Conservation (phyloP, 2,329 filamentous ascomycete genomes). For the Epichloe baconii region DNA sequence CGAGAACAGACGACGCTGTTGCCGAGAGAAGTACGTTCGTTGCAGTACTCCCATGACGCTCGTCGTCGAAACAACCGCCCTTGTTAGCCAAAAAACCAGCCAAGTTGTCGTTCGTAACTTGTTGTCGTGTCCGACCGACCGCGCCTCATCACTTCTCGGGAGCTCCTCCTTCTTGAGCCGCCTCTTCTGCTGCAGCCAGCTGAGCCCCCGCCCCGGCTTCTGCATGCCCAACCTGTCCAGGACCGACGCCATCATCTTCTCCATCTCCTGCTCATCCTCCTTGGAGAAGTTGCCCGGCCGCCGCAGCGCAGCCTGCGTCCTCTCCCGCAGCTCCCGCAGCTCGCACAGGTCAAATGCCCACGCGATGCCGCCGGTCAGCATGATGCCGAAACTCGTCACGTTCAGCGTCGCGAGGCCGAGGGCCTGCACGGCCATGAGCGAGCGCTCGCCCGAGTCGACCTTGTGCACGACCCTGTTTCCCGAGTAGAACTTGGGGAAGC, state of each 20-base stretch:
- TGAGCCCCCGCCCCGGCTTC: neutral
- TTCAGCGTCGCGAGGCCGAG: conserved; percentile 81
- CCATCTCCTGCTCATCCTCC: conserved; percentile 46
- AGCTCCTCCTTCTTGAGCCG: neutral
- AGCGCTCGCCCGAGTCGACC: conserved; percentile 18
- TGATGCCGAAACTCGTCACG: conserved; percentile 60
- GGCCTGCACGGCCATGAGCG: conserved; percentile 65
- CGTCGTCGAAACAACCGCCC: too few species aligned
- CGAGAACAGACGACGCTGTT: too few species aligned
- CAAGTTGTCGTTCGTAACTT: too few species aligned
- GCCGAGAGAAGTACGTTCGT: too few species aligned
- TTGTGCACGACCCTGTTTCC: conserved; percentile 31
- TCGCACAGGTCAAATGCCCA: conserved; percentile 68
- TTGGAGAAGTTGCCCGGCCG: conserved; percentile 22
- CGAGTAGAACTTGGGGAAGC: conserved; percentile 60
- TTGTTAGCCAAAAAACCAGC: too few species aligned
- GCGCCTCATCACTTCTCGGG: neutral
- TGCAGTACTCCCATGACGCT: too few species aligned
- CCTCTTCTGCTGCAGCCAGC: neutral
- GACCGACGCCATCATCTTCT: conserved; percentile 46
- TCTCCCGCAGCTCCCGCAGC: conserved; percentile 48
- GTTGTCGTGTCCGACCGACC: neutral
- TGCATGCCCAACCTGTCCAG: conserved; percentile 37
- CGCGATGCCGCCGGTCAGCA: conserved; percentile 58
- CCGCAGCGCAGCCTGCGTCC: conserved; percentile 30